Percentiles rank a stretch among this genome's conserved stretches.
phyloP scores from a whole-genome alignment of 495 filamentous ascomycete genomes.

The Beverwykella pulmonaria region DNA sequence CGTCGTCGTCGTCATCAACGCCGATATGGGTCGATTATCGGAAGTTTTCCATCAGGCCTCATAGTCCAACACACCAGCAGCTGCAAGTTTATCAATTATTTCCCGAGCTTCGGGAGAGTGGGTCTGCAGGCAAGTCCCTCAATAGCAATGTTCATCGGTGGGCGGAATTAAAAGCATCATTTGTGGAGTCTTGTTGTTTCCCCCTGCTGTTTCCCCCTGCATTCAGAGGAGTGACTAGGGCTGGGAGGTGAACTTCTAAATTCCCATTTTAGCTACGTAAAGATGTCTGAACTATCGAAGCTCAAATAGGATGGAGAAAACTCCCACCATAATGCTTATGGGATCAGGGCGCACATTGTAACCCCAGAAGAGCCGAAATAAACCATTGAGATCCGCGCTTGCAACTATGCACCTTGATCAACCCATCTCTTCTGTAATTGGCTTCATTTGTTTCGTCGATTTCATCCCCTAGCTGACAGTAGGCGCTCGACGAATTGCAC shows the following conservation, averaged over 20 bases:
- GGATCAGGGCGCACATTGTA: too few species aligned
- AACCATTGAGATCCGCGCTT: background rate
- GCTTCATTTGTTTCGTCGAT: too few species aligned
- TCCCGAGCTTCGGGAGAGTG: background rate
- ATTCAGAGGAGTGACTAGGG: too few species aligned
- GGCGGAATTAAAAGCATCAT: background rate
- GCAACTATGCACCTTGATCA: background rate
- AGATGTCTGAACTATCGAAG: background rate
- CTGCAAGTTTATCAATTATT: too few species aligned
- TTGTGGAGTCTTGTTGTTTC: too few species aligned
- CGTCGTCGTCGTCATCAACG: too few species aligned
- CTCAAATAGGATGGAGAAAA: background rate
- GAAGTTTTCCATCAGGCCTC: too few species aligned
- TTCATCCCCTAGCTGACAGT: conserved; percentile 5
- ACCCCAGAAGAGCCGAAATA: background rate
- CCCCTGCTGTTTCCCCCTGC: too few species aligned
- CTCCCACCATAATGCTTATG: background rate
- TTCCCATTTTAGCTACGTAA: background rate
- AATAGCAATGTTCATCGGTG: background rate
- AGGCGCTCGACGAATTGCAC: conserved; percentile 38
- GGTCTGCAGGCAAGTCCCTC: background rate
- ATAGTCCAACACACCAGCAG: too few species aligned
- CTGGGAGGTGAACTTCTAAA: background rate
- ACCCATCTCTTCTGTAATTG: background rate
- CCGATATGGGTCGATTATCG: too few species aligned